A percentile compares a stretch with the other conserved stretches of the same genome.
These are phyloP conservation scores for Fusarium chuoi DNA, from an alignment of 2,329 filamentous ascomycete genomes.

Conservation along the genomic window DNA sequence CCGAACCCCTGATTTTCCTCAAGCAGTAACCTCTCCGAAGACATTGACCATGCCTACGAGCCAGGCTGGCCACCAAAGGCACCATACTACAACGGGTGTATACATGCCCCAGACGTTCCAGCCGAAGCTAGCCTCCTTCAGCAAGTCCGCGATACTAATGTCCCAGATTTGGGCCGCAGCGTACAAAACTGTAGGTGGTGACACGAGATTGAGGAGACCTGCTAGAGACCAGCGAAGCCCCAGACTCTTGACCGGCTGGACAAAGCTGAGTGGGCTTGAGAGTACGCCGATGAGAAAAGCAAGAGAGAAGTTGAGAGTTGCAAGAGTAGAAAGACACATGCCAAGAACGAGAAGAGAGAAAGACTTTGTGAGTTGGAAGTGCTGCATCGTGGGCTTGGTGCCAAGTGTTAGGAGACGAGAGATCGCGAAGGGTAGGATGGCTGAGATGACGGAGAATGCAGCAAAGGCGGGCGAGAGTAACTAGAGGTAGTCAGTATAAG, in stretches of 20 bases:
- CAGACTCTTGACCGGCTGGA: constrained; percentile 59
- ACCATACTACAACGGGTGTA: constrained; percentile 90
- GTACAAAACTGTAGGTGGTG: constrained; percentile 68
- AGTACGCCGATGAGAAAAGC: constrained; percentile 86
- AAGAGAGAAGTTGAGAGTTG: constrained; percentile 95
- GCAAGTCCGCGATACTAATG: constrained; percentile 63
- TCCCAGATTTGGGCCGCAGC: constrained; percentile 56
- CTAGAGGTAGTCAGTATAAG: constrained; percentile 51
- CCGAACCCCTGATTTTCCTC: not conserved
- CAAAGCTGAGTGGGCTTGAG: constrained; percentile 82
- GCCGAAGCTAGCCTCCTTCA: constrained; percentile 81
- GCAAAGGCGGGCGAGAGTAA: constrained; percentile 68
- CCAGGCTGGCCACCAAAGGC: constrained; percentile 96
- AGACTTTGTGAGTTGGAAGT: constrained; percentile 83
- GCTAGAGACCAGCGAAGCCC: constrained; percentile 56
- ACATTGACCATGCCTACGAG: constrained; percentile 70
- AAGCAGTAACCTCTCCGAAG: constrained; percentile 51
- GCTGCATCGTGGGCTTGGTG: constrained; percentile 69
- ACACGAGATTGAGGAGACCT: constrained; percentile 66
- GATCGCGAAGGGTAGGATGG: constrained; percentile 66
- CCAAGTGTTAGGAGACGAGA: constrained; percentile 63
- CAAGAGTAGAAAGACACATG: constrained; percentile 90
- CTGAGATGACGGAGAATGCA: constrained; percentile 65
- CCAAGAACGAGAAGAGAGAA: constrained; percentile 93
- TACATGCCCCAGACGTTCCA: constrained; percentile 93